Evolutionary conservation across 2,329 filamentous ascomycete species (phyloP).

Genomic region (Macrophomina pseudophaseolina): DNA sequence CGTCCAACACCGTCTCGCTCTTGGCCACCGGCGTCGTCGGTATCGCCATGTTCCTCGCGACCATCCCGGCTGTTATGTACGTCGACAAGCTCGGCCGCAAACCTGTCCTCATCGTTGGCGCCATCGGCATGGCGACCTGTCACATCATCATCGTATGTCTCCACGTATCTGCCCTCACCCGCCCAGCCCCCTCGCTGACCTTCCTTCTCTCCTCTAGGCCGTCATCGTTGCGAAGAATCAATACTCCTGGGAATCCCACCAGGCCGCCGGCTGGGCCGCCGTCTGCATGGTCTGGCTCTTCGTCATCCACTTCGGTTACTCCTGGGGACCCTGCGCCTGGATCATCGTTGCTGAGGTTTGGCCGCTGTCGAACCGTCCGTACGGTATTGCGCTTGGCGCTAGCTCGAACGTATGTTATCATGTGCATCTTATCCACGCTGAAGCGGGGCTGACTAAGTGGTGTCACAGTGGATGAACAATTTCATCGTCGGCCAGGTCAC

Average conservation of each 20-base stretch:
- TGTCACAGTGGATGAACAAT: constrained; percentile 41
- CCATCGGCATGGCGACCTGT: constrained; percentile 71
- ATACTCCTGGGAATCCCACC: constrained; percentile 62
- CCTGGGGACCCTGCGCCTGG: constrained; percentile 77
- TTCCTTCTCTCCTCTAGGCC: not conserved
- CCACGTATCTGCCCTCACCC: not conserved
- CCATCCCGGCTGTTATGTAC: constrained; percentile 69
- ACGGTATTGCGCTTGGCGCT: constrained; percentile 72
- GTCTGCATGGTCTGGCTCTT: constrained; percentile 76
- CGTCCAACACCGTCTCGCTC: constrained; percentile 57
- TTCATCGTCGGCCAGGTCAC: constrained; percentile 72
- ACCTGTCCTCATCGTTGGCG: constrained; percentile 66
- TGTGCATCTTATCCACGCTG: constrained; percentile 54
- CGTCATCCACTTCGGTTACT: constrained; percentile 75
- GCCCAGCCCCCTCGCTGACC: not conserved
- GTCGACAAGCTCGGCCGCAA: constrained; percentile 69
- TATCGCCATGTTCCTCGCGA: constrained; percentile 71
- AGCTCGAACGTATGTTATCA: constrained; percentile 50
- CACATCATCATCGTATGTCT: constrained; percentile 68
- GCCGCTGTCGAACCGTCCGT: constrained; percentile 71
- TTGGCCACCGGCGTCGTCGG: constrained; percentile 75
- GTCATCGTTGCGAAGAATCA: constrained; percentile 69
- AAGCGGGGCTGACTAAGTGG: not conserved
- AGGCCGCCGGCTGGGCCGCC: constrained; percentile 71
- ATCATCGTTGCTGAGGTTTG: constrained; percentile 77